Conservation (phyloP, 2,329 filamentous ascomycete genomes). For the Phaeosphaeria sp. region DNA sequence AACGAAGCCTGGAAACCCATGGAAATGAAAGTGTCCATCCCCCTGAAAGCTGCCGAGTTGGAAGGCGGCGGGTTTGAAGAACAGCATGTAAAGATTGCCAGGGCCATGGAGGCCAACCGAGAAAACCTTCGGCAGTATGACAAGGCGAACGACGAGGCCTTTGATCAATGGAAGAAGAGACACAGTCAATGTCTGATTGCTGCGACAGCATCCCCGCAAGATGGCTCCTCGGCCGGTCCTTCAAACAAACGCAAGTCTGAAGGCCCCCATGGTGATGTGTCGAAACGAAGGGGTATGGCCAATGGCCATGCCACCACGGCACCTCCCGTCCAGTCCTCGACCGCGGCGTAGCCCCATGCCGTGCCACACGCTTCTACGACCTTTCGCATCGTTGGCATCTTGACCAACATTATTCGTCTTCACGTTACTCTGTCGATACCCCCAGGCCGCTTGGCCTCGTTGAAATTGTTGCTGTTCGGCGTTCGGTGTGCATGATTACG, state of each 20-base stretch:
- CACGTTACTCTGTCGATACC: neutral
- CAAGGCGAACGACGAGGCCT: neutral
- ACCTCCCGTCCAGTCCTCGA: neutral
- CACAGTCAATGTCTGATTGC: neutral
- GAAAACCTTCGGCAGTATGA: neutral
- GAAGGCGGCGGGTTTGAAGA: no score
- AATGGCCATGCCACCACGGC: neutral
- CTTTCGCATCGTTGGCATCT: neutral
- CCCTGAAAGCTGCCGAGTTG: no score
- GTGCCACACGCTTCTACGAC: neutral
- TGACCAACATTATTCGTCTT: neutral
- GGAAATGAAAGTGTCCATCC: no score
- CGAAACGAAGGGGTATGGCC: neutral
- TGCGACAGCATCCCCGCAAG: neutral
- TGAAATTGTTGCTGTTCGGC: neutral
- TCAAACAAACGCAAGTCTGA: neutral
- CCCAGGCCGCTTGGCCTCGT: neutral
- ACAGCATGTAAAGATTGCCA: neutral
- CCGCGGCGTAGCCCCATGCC: neutral
- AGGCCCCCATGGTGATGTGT: neutral
- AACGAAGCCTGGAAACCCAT: neutral
- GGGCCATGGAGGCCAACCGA: neutral
- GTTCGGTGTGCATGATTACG: neutral
- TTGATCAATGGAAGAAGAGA: neutral
- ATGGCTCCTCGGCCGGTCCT: no score